Percentiles rank a stretch among this genome's conserved stretches.
These are phyloP conservation scores for Trifolium subterraneum DNA, from an alignment of 306 rosid species.

Conservation along the genomic window DNA sequence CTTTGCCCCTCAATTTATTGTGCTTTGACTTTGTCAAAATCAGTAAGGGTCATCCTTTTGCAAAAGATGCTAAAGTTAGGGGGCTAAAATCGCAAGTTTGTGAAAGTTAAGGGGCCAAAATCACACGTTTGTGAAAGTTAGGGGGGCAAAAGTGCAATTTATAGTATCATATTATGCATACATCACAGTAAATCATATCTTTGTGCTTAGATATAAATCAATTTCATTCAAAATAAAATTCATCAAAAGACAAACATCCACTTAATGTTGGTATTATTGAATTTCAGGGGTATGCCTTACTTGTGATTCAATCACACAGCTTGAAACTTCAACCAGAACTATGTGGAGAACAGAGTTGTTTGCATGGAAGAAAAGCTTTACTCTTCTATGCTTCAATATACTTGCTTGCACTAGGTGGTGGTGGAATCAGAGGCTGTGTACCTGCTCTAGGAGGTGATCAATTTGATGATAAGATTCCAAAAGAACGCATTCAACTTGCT, in stretches of 20 bases:
- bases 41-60: no score
- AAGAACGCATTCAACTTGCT: constrained; percentile 49
- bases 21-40: no score
- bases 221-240: no score
- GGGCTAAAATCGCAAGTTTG: no score
- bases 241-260: neutral
- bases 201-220: neutral
- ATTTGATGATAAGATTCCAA: constrained; percentile 52
- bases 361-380: constrained; percentile 53
- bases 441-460: constrained; percentile 69
- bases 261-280: constrained; percentile 9
- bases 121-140: no score
- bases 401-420: constrained; percentile 63
- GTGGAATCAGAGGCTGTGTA: constrained; percentile 63
- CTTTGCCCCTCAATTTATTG: no score
- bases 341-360: constrained; percentile 50
- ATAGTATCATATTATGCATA: no score
- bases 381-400: constrained; percentile 53
- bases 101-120: no score
- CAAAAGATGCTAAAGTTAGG: no score
- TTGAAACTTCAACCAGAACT: constrained; percentile 54
- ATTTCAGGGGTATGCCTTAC: constrained; percentile 55
- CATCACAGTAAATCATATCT: no score
- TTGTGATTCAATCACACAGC: constrained; percentile 56
- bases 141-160: no score